These are phyloP conservation scores for Aspergillus brunneoviolaceus DNA, from an alignment of 2,329 filamentous ascomycete genomes.

Conservation along the genomic window DNA sequence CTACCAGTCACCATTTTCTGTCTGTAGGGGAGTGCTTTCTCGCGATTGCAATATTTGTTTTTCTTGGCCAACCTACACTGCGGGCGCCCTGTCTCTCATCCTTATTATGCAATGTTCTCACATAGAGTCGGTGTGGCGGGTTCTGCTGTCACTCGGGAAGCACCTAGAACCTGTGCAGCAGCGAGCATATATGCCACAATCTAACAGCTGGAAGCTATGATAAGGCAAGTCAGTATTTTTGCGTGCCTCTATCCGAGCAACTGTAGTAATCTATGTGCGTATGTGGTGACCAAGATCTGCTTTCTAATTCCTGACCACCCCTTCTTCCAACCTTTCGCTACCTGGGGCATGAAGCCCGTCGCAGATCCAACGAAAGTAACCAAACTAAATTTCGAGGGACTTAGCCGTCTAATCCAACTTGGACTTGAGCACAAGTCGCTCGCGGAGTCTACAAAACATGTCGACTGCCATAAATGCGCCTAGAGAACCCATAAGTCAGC, in stretches of 20 bases:
- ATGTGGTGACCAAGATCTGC: background rate
- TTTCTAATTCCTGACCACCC: background rate
- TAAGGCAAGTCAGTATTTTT: conserved; percentile 2
- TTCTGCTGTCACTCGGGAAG: background rate
- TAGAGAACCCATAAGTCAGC: conserved; percentile 14
- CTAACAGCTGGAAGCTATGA: background rate
- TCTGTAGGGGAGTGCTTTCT: background rate
- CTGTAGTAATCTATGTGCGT: background rate
- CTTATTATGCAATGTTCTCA: background rate
- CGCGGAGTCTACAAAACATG: conserved; percentile 36
- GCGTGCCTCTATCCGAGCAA: background rate
- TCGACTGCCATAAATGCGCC: conserved; percentile 42
- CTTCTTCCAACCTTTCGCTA: background rate
- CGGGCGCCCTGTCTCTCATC: background rate
- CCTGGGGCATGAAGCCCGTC: too few relatives aligned
- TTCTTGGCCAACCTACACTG: background rate
- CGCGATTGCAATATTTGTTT: background rate
- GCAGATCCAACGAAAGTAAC: too few relatives aligned
- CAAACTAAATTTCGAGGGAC: too few relatives aligned
- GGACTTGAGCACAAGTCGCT: conserved; percentile 26
- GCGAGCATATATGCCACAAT: conserved; percentile 1
- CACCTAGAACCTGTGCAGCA: background rate
- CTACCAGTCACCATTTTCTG: conserved; percentile 2
- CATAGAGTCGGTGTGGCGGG: conserved; percentile 1
- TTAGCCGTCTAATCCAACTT: conserved; percentile 29